phyloP scores from a whole-genome alignment of 2,329 filamentous ascomycete species.

The Tolypocladium ovalisporum region DNA sequence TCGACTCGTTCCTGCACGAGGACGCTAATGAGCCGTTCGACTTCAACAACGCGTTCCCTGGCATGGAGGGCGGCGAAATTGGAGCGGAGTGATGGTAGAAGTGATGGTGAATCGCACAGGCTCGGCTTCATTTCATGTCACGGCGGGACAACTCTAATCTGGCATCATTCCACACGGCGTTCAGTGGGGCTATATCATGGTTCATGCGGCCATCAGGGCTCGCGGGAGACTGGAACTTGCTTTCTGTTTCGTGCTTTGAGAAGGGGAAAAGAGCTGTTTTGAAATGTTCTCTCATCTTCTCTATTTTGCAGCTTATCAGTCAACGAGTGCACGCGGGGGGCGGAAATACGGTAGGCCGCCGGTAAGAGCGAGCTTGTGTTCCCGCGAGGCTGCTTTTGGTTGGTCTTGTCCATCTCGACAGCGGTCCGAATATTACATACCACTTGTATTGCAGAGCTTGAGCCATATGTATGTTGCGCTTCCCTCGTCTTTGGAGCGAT shows the following conservation, averaged over 20 bases:
- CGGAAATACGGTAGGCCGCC: neutral
- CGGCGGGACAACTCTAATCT: conserved; percentile 23
- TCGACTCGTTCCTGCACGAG: conserved; percentile 56
- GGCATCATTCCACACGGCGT: conserved; percentile 30
- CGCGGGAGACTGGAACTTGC: conserved; percentile 9
- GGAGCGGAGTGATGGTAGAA: conserved; percentile 37
- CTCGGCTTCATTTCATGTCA: conserved; percentile 14
- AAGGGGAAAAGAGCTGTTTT: conserved; percentile 17
- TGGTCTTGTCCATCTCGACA: conserved; percentile 1
- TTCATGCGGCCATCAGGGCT: conserved; percentile 25
- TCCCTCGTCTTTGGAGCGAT: neutral
- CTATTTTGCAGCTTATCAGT: conserved; percentile 3
- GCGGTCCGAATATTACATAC: conserved; percentile 3
- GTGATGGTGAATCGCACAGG: neutral
- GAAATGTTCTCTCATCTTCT: conserved; percentile 8
- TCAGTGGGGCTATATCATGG: conserved; percentile 29
- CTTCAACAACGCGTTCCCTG: conserved; percentile 38
- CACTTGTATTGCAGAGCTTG: conserved; percentile 1
- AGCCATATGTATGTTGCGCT: neutral
- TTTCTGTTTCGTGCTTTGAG: conserved; percentile 14
- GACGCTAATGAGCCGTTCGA: conserved; percentile 41
- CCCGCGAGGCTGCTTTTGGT: conserved; percentile 1
- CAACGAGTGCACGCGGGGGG: conserved; percentile 1
- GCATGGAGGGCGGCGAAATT: conserved; percentile 48
- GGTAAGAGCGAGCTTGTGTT: conserved; percentile 5